Evolutionary conservation across 257 asterid genomes (phyloP).

Genomic region (Rubia yunnanensis): DNA sequence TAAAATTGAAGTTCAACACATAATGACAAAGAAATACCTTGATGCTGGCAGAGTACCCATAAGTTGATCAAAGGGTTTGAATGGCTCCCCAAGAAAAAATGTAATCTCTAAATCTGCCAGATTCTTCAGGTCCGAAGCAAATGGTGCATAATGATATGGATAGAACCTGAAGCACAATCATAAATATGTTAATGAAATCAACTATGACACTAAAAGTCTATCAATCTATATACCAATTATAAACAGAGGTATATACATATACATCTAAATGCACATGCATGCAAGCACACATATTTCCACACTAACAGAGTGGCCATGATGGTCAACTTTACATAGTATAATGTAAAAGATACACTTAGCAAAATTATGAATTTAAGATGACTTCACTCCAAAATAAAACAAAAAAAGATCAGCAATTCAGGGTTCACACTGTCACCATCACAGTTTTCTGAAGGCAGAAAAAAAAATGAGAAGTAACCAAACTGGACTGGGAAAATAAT

Average conservation of each 20-base stretch:
- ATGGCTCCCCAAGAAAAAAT: conserved; percentile 81
- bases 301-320: background rate
- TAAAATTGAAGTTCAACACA: background rate
- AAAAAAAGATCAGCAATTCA: background rate
- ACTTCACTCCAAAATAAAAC: background rate
- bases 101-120: conserved; percentile 77
- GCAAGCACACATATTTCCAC: background rate
- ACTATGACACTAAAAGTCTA: conserved; percentile 3
- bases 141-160: conserved; percentile 97
- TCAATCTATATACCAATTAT: background rate
- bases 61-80: conserved; percentile 96
- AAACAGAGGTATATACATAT: background rate
- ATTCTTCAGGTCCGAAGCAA: conserved; percentile 88
- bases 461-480: background rate
- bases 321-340: background rate
- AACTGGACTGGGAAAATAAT: background rate
- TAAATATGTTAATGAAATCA: background rate
- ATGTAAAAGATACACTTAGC: no score
- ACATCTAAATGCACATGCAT: background rate
- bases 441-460: background rate
- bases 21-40: conserved; percentile 42
- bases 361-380: background rate
- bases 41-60: conserved; percentile 97
- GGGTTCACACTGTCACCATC: background rate
- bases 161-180: conserved; percentile 59